A percentile compares a stretch with the other conserved stretches of the same genome.
Evolutionary conservation across 176 grass and related monocot species (phyloP).

Genomic region (Poa annua): DNA sequence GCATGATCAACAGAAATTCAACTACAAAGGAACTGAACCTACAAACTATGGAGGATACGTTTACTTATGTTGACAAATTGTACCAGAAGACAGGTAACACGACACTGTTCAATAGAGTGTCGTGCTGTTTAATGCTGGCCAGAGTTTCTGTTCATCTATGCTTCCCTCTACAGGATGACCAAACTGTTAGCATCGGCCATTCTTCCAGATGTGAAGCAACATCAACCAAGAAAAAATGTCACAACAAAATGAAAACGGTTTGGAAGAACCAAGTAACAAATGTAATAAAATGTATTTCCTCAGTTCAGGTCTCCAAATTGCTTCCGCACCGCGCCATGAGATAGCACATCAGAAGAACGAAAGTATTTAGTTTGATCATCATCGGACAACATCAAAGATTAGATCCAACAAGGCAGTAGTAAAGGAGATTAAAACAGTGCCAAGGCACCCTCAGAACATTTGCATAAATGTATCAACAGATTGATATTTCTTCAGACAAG

Average conservation of each 20-base stretch:
- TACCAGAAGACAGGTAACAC: slow-evolving; percentile 57
- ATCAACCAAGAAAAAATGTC: not conserved
- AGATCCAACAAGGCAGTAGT: not conserved
- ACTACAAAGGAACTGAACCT: not conserved
- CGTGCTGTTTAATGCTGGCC: slow-evolving; percentile 60
- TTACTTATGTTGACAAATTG: not conserved
- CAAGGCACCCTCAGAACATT: slow-evolving; percentile 47
- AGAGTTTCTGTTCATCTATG: slow-evolving; percentile 45
- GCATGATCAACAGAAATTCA: not conserved
- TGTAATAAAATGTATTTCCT: not conserved
- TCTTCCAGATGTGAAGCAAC: slow-evolving; percentile 57
- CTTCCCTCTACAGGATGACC: slow-evolving; percentile 54
- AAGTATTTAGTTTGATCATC: slow-evolving; percentile 54
- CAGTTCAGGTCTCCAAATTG: slow-evolving; percentile 56
- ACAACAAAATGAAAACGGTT: not conserved
- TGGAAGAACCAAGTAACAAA: not conserved
- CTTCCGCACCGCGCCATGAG: slow-evolving; percentile 40
- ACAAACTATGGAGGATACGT: too few relatives aligned
- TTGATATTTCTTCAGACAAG: slow-evolving; percentile 51
- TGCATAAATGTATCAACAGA: slow-evolving; percentile 39
- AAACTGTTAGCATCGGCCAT: slow-evolving; percentile 29
- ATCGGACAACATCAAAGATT: not conserved
- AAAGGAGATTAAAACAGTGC: not conserved
- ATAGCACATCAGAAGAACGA: slow-evolving; percentile 51
- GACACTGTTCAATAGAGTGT: slow-evolving; percentile 21